Conservation (phyloP, 768 basidiomycete genomes). For the Panus rudis region DNA sequence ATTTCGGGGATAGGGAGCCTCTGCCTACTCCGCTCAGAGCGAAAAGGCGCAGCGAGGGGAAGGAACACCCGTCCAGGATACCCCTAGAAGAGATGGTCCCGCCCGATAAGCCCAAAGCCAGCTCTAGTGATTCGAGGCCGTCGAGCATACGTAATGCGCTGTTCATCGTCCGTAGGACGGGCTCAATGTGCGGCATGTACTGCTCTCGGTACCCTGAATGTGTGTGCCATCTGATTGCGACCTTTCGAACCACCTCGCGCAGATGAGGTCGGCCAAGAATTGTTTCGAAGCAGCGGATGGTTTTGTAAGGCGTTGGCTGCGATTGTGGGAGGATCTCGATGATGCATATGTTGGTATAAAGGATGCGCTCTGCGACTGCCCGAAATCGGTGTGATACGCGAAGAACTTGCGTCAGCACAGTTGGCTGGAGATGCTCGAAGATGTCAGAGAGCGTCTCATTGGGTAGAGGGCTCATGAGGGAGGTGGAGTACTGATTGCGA, state of each 20-base stretch:
- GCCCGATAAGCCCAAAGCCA: constrained; percentile 44
- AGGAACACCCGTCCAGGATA: constrained; percentile 18
- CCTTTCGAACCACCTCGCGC: constrained; percentile 34
- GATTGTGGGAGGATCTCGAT: constrained; percentile 38
- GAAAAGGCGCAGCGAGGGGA: constrained; percentile 25
- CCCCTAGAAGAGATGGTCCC: constrained; percentile 24
- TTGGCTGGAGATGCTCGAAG: constrained; percentile 28
- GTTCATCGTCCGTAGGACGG: constrained; percentile 23
- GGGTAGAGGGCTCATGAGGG: constrained; percentile 29
- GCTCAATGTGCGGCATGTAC: constrained; percentile 17
- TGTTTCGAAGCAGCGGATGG: constrained; percentile 46
- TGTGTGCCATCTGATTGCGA: constrained; percentile 51
- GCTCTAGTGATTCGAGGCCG: constrained; percentile 47
- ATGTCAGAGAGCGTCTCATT: constrained; percentile 51
- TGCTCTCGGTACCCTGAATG: constrained; percentile 25
- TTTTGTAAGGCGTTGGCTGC: constrained; percentile 31
- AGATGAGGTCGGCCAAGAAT: constrained; percentile 41
- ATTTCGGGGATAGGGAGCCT: constrained; percentile 31
- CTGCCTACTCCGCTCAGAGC: constrained; percentile 27
- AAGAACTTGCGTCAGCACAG: constrained; percentile 33
- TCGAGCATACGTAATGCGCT: constrained; percentile 35
- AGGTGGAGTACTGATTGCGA: background rate
- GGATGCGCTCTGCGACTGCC: constrained; percentile 50
- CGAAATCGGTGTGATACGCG: constrained; percentile 36
- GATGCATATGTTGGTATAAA: constrained; percentile 48